Evolutionary conservation across 352 stramenopile genomes (phyloP).

Genomic region (Globisporangium cederbergense): DNA sequence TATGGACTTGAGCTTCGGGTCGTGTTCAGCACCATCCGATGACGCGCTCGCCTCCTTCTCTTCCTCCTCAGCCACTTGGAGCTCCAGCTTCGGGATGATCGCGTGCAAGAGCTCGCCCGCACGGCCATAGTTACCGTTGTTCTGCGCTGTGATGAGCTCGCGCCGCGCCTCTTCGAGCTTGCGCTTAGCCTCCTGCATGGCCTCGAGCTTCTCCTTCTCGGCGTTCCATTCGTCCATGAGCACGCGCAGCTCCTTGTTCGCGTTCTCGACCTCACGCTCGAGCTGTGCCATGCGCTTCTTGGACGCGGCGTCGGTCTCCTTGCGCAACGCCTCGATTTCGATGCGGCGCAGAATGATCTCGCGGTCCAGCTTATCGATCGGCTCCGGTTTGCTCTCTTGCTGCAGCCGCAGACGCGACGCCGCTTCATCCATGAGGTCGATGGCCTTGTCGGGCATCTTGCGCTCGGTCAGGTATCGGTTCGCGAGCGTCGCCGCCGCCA

Average conservation of each 20-base stretch:
- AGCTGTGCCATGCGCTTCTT: conserved; percentile 82
- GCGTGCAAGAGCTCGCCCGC: conserved; percentile 81
- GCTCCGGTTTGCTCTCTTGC: conserved; percentile 93
- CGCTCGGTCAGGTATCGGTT: conserved; percentile 92
- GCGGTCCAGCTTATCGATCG: conserved; percentile 95
- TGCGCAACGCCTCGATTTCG: conserved; percentile 79
- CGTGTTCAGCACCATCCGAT: not conserved
- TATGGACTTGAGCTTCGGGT: conserved; percentile 37
- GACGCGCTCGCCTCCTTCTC: conserved; percentile 3
- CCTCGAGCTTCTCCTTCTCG: conserved; percentile 93
- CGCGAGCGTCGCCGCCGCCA: conserved; percentile 93
- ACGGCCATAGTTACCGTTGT: conserved; percentile 69
- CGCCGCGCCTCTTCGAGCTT: conserved; percentile 71
- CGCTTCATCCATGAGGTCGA: conserved; percentile 96
- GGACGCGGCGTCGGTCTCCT: conserved; percentile 71
- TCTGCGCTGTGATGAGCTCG: conserved; percentile 70
- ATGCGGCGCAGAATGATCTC: conserved; percentile 75
- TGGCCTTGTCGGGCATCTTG: conserved; percentile 93
- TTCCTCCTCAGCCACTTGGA: conserved; percentile 61
- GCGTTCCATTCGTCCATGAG: conserved; percentile 89
- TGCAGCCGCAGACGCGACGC: conserved; percentile 89
- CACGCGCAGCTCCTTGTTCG: conserved; percentile 86
- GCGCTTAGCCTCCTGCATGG: conserved; percentile 77
- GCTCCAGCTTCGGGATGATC: conserved; percentile 73
- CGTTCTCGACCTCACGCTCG: conserved; percentile 95